Evolutionary conservation across 768 basidiomycete genomes (phyloP).

Genomic region (Boletus rubropictus): DNA sequence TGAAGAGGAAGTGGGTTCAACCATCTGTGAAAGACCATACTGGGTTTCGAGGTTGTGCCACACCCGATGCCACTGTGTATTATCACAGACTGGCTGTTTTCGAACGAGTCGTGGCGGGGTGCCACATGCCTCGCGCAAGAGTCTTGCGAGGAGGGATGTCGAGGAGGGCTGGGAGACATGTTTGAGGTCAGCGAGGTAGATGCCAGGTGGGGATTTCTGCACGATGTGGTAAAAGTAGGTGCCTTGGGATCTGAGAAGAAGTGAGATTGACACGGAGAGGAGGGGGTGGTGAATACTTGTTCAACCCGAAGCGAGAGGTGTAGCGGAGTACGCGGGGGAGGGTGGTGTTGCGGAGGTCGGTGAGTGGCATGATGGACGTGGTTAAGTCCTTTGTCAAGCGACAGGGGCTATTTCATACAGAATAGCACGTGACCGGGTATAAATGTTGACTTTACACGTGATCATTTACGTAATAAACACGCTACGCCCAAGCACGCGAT

Average conservation of each 20-base stretch:
- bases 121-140: slow-evolving; percentile 5
- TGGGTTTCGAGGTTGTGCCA: neutral
- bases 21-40: neutral
- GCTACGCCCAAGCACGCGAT: slow-evolving; percentile 16
- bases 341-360: neutral
- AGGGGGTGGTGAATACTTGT: neutral
- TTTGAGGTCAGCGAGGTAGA: neutral
- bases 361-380: neutral
- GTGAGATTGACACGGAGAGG: neutral
- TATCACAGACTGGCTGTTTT: neutral
- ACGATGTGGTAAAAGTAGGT: neutral
- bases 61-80: neutral
- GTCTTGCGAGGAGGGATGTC: neutral
- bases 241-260: neutral
- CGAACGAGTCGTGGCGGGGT: neutral
- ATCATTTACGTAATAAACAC: slow-evolving; percentile 29
- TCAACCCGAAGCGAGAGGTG: neutral
- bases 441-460: slow-evolving; percentile 27
- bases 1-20: neutral
- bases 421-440: slow-evolving; percentile 19
- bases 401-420: slow-evolving; percentile 19
- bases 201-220: neutral
- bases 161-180: neutral
- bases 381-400: neutral
- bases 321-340: neutral